A percentile compares a stretch with the other conserved stretches of the same genome.
Conservation (phyloP, 1,284 basidiomycete genomes). For the Singerocomus rubriflavus region DNA sequence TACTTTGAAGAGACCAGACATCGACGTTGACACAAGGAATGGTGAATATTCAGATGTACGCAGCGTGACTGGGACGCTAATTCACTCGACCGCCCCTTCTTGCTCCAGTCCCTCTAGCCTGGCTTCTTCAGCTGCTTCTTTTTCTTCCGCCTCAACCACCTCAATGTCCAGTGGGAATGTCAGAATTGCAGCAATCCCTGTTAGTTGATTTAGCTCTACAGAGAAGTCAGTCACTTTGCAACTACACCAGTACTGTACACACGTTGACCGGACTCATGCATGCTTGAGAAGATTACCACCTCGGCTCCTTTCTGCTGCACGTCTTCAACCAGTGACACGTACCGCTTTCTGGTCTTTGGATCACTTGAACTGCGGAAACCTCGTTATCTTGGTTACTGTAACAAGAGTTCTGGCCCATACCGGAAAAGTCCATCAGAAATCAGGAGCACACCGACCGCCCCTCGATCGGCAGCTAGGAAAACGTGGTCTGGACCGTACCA, state of each 20-base stretch:
- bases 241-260: conserved; percentile 31
- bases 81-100: conserved; percentile 31
- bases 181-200: conserved; percentile 93
- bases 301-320: conserved; percentile 89
- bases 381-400: neutral
- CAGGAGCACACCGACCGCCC: conserved; percentile 90
- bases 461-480: conserved; percentile 84
- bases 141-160: conserved; percentile 85
- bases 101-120: conserved; percentile 34
- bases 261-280: conserved; percentile 99
- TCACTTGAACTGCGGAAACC: conserved; percentile 60
- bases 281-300: conserved; percentile 95
- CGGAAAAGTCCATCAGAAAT: conserved; percentile 96
- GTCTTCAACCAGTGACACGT: conserved; percentile 87
- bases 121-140: conserved; percentile 57
- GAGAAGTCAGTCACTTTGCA: conserved; percentile 13
- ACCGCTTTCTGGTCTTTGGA: conserved; percentile 74
- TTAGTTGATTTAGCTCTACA: conserved; percentile 89
- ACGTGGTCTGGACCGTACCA: conserved; percentile 99
- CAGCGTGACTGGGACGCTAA: neutral
- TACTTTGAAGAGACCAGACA: neutral
- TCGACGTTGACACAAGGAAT: neutral
- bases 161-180: conserved; percentile 97
- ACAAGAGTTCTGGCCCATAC: conserved; percentile 37
- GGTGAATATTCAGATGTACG: neutral